A percentile compares a stretch with the other conserved stretches of the same genome.
These are phyloP conservation scores for Phytomonas sp. DNA, from an alignment of 208 protist species.

Conservation along the genomic window DNA sequence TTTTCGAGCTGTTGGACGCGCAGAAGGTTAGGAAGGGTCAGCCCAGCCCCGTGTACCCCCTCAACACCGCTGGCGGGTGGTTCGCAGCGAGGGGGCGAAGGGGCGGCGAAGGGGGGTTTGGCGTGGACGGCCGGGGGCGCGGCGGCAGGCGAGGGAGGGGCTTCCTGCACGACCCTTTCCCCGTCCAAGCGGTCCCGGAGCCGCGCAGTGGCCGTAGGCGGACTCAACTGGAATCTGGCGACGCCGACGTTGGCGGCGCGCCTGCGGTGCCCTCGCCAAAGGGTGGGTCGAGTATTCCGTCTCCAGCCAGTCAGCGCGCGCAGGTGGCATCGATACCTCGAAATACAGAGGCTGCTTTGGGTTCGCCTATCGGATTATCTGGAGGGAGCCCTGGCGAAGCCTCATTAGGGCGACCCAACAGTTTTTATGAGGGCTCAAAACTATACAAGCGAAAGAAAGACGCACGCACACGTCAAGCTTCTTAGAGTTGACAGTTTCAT, in stretches of 20 bases:
- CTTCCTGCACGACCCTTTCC: too few relatives aligned
- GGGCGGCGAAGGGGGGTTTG: constrained; percentile 17
- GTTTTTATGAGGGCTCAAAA: too few relatives aligned
- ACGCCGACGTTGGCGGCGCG: not conserved
- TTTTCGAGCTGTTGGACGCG: constrained; percentile 38
- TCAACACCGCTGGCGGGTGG: constrained; percentile 15
- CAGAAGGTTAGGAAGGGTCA: constrained; percentile 8
- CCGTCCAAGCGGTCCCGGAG: constrained; percentile 4
- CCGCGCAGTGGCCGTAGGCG: constrained; percentile 17
- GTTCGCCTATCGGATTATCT: too few relatives aligned
- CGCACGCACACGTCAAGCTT: too few relatives aligned
- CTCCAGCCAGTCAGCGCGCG: constrained; percentile 27
- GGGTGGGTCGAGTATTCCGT: constrained; percentile 22
- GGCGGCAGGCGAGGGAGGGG: not conserved
- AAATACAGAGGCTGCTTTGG: too few relatives aligned
- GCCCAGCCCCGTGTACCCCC: constrained; percentile 2
- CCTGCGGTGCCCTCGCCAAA: not conserved
- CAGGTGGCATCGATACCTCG: too few relatives aligned
- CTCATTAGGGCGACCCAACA: too few relatives aligned
- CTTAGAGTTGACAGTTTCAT: too few relatives aligned
- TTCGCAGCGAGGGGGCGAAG: constrained; percentile 7
- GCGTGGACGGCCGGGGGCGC: constrained; percentile 13
- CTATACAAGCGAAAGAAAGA: too few relatives aligned
- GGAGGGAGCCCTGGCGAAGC: too few relatives aligned
- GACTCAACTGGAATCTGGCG: not conserved